Base-by-base conservation (phyloP, 192 early-diverging fungal genomes). In the Geosiphon pyriformis region DNA sequence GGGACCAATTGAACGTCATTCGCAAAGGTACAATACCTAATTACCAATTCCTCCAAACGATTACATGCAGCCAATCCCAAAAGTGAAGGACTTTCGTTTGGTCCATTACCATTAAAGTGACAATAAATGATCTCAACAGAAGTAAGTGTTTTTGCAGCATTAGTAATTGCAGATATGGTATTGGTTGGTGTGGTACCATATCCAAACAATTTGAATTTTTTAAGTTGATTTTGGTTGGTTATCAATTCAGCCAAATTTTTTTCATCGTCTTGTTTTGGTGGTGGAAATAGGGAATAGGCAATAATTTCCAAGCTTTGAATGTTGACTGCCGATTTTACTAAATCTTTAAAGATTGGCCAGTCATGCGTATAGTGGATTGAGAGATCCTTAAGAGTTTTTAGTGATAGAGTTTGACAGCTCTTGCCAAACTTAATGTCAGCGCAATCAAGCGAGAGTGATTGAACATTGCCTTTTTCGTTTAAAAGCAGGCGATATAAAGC, bases 211-310 rank as follows among this genome's bases (percentile, higher is more conserved):
- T 53, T 55, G 23, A 66, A 55, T 17, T 18, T 23, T 55, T 26
- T 34, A 27, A 66, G 29, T 51, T 55, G 48, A 17, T 34, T 54
- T 54, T 66, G 64, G 18, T 34, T 55, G 0, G 4, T 54, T 20
- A 66, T 66, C n/a, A 66, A 66, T 2, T 32, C 52, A 23, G 32
- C 50, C 35, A 66, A 66, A 66, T 66, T 37, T 34, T 66, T 46
- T 29, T 66, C 64, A 37, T 66, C 64, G 18, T 34, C 32, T 25
- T 47, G 53, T 51, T 66, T 47, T 26, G 64, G 64, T n/a, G 64
- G 20, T n/a, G 20, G 32, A 29, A 33, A n/a, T 51, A 66, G 54
- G 20, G 64, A 52, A 37, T 66, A 66, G 30, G 25, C 64, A 37
- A 66, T 2, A 26, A 66, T 47, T 18, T 66, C 32, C n/a, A 66